phyloP scores from a whole-genome alignment of 177 flowering plant genomes.

The Vitis hybrid region DNA sequence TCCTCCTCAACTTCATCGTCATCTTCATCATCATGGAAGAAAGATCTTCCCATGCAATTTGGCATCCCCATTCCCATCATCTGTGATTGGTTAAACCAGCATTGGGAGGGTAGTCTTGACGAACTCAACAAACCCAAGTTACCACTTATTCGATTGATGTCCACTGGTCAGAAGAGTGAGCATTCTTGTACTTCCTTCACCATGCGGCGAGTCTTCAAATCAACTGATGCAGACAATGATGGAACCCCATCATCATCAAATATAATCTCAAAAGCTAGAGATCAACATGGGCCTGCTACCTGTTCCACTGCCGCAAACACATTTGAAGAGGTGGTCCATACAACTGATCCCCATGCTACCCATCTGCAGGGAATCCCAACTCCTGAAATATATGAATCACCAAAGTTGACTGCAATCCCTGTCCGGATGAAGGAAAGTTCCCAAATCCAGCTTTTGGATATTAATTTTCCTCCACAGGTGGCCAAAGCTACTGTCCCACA shows the following conservation, averaged over 20 bases:
- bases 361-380: slow-evolving; percentile 82
- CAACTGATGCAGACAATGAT: slow-evolving; percentile 54
- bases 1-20: slow-evolving; percentile 78
- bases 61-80: slow-evolving; percentile 93
- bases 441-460: slow-evolving; percentile 75
- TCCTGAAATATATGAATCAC: slow-evolving; percentile 86
- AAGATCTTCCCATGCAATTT: slow-evolving; percentile 74
- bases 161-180: slow-evolving; percentile 82
- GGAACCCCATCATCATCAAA: slow-evolving; percentile 55
- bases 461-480: slow-evolving; percentile 76
- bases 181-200: slow-evolving; percentile 85
- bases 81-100: slow-evolving; percentile 91
- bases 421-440: slow-evolving; percentile 41
- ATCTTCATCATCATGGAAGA: slow-evolving; percentile 79
- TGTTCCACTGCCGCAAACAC: slow-evolving; percentile 33
- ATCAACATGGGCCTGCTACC: slow-evolving; percentile 39
- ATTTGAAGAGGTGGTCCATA: slow-evolving; percentile 35
- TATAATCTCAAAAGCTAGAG: slow-evolving; percentile 35
- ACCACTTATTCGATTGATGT: slow-evolving; percentile 80
- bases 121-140: slow-evolving; percentile 87
- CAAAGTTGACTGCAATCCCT: slow-evolving; percentile 57
- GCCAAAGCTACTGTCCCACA: slow-evolving; percentile 27
- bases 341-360: slow-evolving; percentile 22
- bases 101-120: slow-evolving; percentile 95
- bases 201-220: slow-evolving; percentile 67